phyloP scores from a whole-genome alignment of 805 yeast species.

The Ogataea trehaloabstinens region DNA sequence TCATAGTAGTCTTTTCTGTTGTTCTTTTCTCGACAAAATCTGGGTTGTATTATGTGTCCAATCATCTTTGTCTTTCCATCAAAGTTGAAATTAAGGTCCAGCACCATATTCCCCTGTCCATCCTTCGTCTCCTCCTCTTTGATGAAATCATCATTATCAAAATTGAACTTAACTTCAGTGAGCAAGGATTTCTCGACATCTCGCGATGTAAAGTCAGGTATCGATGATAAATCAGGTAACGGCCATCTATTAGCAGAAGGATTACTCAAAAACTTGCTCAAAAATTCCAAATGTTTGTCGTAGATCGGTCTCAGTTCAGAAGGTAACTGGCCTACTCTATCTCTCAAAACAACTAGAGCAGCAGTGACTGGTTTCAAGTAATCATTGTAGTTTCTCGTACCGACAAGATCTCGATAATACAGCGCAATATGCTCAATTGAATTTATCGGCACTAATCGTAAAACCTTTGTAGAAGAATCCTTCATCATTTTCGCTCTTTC shows the following conservation, averaged over 20 bases:
- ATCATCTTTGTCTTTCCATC: conserved; percentile 29
- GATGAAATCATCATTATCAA: conserved; percentile 46
- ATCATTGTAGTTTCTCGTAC: conserved; percentile 35
- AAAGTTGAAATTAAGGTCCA: conserved; percentile 22
- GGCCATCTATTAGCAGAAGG: conserved; percentile 58
- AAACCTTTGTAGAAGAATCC: conserved; percentile 34
- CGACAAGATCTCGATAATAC: conserved; percentile 38
- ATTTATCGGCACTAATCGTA: conserved; percentile 72
- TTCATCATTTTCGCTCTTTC: conserved; percentile 12
- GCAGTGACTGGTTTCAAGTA: conserved; percentile 71
- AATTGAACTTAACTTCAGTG: conserved; percentile 69
- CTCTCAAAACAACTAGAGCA: conserved; percentile 78
- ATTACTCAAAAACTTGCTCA: conserved; percentile 55
- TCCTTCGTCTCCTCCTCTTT: conserved; percentile 30
- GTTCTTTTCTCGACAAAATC: conserved; percentile 20
- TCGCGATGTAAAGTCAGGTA: conserved; percentile 59
- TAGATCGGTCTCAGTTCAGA: conserved; percentile 77
- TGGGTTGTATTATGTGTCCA: conserved; percentile 31
- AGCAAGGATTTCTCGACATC: conserved; percentile 80
- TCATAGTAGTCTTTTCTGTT: conserved; percentile 47
- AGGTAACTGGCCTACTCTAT: conserved; percentile 77
- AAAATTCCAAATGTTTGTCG: conserved; percentile 58
- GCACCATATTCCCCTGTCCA: conserved; percentile 11
- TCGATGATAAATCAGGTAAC: conserved; percentile 65
- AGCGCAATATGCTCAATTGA: conserved; percentile 80